Conservation (phyloP, 371 early-diverging fungal genomes). For the Mucor saturninus region DNA sequence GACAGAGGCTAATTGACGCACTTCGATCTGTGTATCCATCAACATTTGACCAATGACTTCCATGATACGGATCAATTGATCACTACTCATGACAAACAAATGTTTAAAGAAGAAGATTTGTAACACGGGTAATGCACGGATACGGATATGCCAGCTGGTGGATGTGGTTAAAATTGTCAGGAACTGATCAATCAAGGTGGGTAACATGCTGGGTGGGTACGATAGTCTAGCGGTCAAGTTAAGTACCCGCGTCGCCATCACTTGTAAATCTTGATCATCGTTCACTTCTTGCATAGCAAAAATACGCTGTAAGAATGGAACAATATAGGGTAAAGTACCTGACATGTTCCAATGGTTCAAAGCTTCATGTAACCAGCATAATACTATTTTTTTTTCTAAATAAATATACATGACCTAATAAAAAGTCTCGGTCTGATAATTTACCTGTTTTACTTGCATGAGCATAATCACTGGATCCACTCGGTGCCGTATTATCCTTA, state of each 20-base stretch:
- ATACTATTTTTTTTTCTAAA: slow-evolving; percentile 38
- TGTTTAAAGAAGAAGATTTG: slow-evolving; percentile 84
- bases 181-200: slow-evolving; percentile 58
- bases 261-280: slow-evolving; percentile 79
- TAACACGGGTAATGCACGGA: slow-evolving; percentile 73
- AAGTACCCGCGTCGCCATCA: slow-evolving; percentile 59
- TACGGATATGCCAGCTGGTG: slow-evolving; percentile 76
- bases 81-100: slow-evolving; percentile 61
- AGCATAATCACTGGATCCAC: slow-evolving; percentile 61
- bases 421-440: not conserved
- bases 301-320: slow-evolving; percentile 59
- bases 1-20: slow-evolving; percentile 81
- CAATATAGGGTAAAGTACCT: slow-evolving; percentile 60
- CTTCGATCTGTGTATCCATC: slow-evolving; percentile 81
- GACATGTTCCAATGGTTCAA: slow-evolving; percentile 56
- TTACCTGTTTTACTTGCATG: slow-evolving; percentile 77
- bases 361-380: slow-evolving; percentile 70
- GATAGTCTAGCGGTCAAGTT: slow-evolving; percentile 55
- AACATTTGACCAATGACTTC: slow-evolving; percentile 66
- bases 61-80: slow-evolving; percentile 62
- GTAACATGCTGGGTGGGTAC: slow-evolving; percentile 63
- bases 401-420: no score
- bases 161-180: slow-evolving; percentile 58
- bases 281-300: slow-evolving; percentile 76
- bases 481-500: slow-evolving; percentile 32